Conservation (phyloP, 1,284 basidiomycete species). For the Marasmius sp. region DNA sequence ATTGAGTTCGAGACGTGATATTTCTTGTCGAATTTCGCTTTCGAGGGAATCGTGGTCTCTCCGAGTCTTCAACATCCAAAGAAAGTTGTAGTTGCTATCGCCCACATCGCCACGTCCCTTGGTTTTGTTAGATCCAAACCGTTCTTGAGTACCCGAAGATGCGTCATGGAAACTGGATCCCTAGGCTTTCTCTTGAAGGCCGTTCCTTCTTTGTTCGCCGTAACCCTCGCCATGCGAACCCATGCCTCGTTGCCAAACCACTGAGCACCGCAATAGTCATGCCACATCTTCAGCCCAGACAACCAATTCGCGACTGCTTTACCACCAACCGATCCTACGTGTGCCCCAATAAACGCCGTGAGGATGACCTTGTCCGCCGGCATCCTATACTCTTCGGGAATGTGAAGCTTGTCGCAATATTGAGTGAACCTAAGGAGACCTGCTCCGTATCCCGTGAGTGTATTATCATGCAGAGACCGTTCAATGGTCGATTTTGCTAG, state of each 20-base stretch:
- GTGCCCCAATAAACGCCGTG: background rate
- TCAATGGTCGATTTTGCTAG: background rate
- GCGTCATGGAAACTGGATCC: too few relatives aligned
- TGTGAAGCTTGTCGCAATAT: conserved; percentile 21
- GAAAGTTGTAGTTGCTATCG: conserved; percentile 9
- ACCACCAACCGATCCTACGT: too few relatives aligned
- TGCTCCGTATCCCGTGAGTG: conserved; percentile 10
- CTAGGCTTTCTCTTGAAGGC: too few relatives aligned
- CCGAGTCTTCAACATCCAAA: background rate
- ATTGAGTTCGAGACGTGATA: background rate
- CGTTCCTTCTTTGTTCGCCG: conserved; percentile 18
- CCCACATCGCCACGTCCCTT: conserved; percentile 24
- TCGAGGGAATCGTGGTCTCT: background rate
- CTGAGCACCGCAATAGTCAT: conserved; percentile 26
- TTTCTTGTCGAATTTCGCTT: background rate
- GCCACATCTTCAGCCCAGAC: conserved; percentile 30
- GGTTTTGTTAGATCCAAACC: conserved; percentile 24
- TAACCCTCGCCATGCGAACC: conserved; percentile 11
- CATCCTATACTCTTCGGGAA: conserved; percentile 20
- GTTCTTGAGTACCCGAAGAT: conserved; percentile 13
- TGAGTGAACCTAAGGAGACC: conserved; percentile 15
- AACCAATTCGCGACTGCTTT: conserved; percentile 19
- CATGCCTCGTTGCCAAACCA: conserved; percentile 25
- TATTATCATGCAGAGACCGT: too few relatives aligned
- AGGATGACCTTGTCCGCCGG: conserved; percentile 14